Conservation (phyloP, 169 alveolate species). For the Babesia gibsoni region DNA sequence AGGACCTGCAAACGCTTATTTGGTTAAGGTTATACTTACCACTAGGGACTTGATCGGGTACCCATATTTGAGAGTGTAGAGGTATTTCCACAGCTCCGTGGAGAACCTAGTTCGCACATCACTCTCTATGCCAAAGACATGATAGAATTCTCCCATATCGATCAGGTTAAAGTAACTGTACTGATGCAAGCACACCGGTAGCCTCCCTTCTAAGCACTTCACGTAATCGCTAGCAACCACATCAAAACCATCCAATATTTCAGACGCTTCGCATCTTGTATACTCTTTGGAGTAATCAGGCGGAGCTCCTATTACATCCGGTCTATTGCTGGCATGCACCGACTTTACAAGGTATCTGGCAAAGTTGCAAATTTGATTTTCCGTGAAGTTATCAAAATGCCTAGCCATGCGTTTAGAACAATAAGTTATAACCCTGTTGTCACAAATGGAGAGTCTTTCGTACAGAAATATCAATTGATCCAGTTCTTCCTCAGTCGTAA, state of each 20-base stretch:
- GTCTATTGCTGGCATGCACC: constrained; percentile 11
- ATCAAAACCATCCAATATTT: constrained; percentile 27
- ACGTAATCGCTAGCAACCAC: constrained; percentile 20
- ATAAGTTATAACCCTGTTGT: constrained; percentile 29
- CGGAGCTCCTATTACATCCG: constrained; percentile 2
- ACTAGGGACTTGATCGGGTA: constrained; percentile 57
- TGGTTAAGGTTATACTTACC: neutral
- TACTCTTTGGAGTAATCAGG: constrained; percentile 26
- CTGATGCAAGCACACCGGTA: constrained; percentile 44
- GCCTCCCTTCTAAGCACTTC: constrained; percentile 19
- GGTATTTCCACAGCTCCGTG: constrained; percentile 60
- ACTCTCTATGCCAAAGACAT: constrained; percentile 31
- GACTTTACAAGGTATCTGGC: constrained; percentile 42
- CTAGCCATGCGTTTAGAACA: constrained; percentile 14
- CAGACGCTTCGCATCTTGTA: neutral
- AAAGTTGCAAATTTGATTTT: constrained; percentile 53
- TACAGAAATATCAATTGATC: constrained; percentile 34
- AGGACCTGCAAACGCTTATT: constrained; percentile 17
- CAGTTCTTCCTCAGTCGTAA: constrained; percentile 12
- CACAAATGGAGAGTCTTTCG: constrained; percentile 39
- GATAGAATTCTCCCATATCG: constrained; percentile 58
- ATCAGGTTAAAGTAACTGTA: constrained; percentile 53
- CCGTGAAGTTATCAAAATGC: constrained; percentile 28
- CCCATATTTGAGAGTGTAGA: constrained; percentile 54
- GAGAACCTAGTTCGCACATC: constrained; percentile 45